Conservation (phyloP, 2,329 filamentous ascomycete species). For the Stagonosporopsis rhizophila region DNA sequence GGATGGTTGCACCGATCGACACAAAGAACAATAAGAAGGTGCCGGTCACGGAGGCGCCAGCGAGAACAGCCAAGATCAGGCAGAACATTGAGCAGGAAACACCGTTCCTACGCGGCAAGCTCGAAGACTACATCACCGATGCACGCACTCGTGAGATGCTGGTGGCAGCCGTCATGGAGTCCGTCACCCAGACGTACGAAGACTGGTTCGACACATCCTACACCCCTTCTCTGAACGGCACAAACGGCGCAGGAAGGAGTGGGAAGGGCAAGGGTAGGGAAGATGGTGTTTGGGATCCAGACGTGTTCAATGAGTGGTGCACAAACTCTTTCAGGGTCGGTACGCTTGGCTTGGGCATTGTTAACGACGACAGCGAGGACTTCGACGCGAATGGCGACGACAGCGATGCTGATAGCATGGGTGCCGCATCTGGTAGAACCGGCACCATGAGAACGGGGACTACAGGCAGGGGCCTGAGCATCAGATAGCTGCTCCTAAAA, state of each 20-base stretch:
- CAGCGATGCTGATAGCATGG: slow-evolving; percentile 37
- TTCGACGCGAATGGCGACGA: slow-evolving; percentile 40
- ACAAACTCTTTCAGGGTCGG: slow-evolving; percentile 66
- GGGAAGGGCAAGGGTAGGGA: slow-evolving; percentile 63
- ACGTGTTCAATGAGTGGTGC: slow-evolving; percentile 69
- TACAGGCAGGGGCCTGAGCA: slow-evolving; percentile 11
- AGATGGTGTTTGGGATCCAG: slow-evolving; percentile 69
- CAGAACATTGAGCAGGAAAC: slow-evolving; percentile 65
- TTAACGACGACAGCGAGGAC: slow-evolving; percentile 23
- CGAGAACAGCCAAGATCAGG: slow-evolving; percentile 55
- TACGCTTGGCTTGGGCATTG: slow-evolving; percentile 45
- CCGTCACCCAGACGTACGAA: slow-evolving; percentile 68
- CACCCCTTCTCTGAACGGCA: slow-evolving; percentile 26
- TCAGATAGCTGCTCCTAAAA: slow-evolving; percentile 4
- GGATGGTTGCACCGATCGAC: slow-evolving; percentile 61
- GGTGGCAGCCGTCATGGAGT: slow-evolving; percentile 70
- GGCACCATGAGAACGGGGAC: slow-evolving; percentile 41
- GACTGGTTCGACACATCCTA: slow-evolving; percentile 66
- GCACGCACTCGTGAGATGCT: slow-evolving; percentile 70
- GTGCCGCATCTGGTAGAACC: slow-evolving; percentile 31
- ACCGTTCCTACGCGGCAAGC: slow-evolving; percentile 60
- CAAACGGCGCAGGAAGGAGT: slow-evolving; percentile 29
- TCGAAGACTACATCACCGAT: slow-evolving; percentile 71
- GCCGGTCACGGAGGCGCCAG: slow-evolving; percentile 34
- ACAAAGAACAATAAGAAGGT: slow-evolving; percentile 35